Base-by-base conservation (phyloP, 192 early-diverging fungal genomes). In the Backusella sp. region DNA sequence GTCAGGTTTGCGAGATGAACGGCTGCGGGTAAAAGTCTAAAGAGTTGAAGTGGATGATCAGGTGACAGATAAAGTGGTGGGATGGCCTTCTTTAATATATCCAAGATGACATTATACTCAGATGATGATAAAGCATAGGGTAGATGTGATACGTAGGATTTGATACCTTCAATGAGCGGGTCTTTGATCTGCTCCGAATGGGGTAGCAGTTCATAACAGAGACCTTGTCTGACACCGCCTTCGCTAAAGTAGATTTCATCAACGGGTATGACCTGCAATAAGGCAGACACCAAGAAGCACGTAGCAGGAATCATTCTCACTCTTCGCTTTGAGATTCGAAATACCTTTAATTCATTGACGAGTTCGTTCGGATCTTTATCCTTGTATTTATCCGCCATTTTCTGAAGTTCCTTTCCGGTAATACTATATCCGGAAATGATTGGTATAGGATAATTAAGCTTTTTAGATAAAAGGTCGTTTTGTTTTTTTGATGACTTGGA, bases 181-280 rank as follows among this genome's bases (percentile, higher is more conserved):
- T 89, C 88, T 56, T 82, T 85, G 36, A 74, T 49, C 35, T 82
- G 81, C 44, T 84, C 83, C 32, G 79, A 78, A 0, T 34, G 3
- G 0, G 84, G 72, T 26, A 89, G 32, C 75, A 81, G 78, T 1
- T 79, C 66, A 62, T 83, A 89, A 66, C 86, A 89, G 6, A 83
- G 73, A 17, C 88, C 88, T 46, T 89, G 88, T n/a, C 86, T 84
- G 9, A 87, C 86, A 67, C 88, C 88, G 4, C 88, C 88, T 67
- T 89, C 88, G 41, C 86, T 86, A 52, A 89, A 89, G 15, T 84
- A 78, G 1, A 89, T 79, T 37, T 80, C 67, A 26, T 72, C 74
- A 41, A 86, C 82, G 1, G 66, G 52, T 23, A 88, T 76, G 5
- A 76, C 82, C 17, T 86, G 77, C 72, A 85, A 66, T 2, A 88